Evolutionary conservation across 2,329 filamentous ascomycete species (phyloP).

Genomic region (Aspergillus proliferans): DNA sequence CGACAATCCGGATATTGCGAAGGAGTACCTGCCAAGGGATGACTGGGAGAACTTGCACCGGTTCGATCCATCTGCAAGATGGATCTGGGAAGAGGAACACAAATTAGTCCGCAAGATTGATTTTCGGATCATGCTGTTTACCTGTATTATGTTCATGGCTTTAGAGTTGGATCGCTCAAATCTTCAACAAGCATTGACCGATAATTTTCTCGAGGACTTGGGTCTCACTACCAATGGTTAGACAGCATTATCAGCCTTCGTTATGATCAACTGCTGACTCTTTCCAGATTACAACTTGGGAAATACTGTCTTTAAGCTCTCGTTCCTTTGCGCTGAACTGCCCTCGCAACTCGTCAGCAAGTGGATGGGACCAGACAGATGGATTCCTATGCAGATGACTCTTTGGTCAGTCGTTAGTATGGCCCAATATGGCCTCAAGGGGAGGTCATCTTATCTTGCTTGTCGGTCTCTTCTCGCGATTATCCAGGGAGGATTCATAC

Average conservation of each 20-base stretch:
- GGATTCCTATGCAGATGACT: slow-evolving; percentile 51
- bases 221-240: slow-evolving; percentile 3
- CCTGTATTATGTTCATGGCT: slow-evolving; percentile 54
- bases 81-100: neutral
- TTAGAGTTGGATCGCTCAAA: slow-evolving; percentile 56
- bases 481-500: neutral
- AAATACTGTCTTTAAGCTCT: slow-evolving; percentile 51
- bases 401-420: slow-evolving; percentile 47
- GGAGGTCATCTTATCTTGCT: slow-evolving; percentile 33
- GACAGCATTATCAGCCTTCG: slow-evolving; percentile 30
- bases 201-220: slow-evolving; percentile 45
- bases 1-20: slow-evolving; percentile 38
- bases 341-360: slow-evolving; percentile 54
- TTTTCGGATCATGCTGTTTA: neutral
- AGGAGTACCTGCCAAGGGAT: slow-evolving; percentile 23
- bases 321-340: slow-evolving; percentile 50
- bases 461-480: slow-evolving; percentile 35
- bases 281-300: slow-evolving; percentile 39
- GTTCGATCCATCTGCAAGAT: neutral
- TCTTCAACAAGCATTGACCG: slow-evolving; percentile 50
- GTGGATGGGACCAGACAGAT: slow-evolving; percentile 49
- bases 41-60: slow-evolving; percentile 24
- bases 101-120: neutral
- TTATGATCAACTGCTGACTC: slow-evolving; percentile 13
- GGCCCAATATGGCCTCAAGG: slow-evolving; percentile 41